Conservation (phyloP, 2,329 filamentous ascomycete species). For the Capronia americana region DNA sequence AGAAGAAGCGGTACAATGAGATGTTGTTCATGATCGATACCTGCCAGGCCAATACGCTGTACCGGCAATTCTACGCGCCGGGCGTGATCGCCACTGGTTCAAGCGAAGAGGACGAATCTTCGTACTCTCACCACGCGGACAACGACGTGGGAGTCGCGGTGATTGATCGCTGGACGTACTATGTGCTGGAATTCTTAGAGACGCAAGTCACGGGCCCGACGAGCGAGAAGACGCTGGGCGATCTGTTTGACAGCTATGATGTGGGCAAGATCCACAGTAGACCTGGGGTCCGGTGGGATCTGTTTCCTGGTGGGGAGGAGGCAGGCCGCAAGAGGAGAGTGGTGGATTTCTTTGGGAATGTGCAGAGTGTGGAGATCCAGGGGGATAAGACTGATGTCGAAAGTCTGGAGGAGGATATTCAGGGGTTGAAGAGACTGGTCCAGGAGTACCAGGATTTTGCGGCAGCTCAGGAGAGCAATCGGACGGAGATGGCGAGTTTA, state of each 20-base stretch:
- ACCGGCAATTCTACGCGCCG: conserved; percentile 95
- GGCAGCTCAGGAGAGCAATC: conserved; percentile 35
- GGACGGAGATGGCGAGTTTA: conserved; percentile 30
- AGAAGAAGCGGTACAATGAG: conserved; percentile 99
- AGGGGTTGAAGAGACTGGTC: conserved; percentile 70
- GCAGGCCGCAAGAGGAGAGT: conserved; percentile 79
- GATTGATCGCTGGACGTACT: conserved; percentile 98
- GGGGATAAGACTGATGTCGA: conserved; percentile 62
- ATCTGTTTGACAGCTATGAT: conserved; percentile 95
- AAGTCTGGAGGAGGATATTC: conserved; percentile 70
- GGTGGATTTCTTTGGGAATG: conserved; percentile 98
- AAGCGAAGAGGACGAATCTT: conserved; percentile 92
- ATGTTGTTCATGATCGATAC: conserved; percentile 99
- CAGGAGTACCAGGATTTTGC: conserved; percentile 52
- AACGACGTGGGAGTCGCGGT: conserved; percentile 97
- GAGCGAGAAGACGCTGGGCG: conserved; percentile 87
- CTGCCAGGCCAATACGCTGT: conserved; percentile 99
- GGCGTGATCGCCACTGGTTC: conserved; percentile 99
- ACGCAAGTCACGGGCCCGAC: conserved; percentile 83
- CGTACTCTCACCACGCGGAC: conserved; percentile 96
- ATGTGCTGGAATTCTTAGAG: conserved; percentile 96
- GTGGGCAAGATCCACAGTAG: conserved; percentile 92
- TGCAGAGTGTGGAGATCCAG: conserved; percentile 94
- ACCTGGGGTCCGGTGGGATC: conserved; percentile 89
- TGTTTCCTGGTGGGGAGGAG: conserved; percentile 85